These are phyloP conservation scores for Stachybotrys elegans DNA, from an alignment of 2,329 filamentous ascomycete genomes.

Conservation along the genomic window DNA sequence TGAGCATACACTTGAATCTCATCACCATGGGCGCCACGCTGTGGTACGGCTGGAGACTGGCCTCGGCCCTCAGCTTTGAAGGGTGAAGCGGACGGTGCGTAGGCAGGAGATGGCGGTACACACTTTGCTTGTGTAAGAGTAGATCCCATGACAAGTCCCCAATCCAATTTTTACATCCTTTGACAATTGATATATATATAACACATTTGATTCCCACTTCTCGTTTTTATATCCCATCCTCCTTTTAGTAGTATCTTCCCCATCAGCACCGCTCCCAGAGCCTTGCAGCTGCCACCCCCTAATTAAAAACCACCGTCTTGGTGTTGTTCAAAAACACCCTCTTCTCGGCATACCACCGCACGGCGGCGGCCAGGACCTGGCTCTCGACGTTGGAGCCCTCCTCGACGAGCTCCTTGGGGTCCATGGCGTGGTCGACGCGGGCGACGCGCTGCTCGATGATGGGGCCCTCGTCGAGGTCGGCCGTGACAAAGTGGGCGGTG, in stretches of 20 bases:
- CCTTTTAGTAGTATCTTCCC: no score
- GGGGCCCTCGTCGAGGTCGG: constrained; percentile 78
- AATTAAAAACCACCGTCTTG: constrained; percentile 73
- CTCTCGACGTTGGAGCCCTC: constrained; percentile 82
- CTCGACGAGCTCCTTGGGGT: constrained; percentile 69
- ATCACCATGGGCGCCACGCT: constrained; percentile 25
- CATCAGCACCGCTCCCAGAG: no score
- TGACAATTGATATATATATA: no score
- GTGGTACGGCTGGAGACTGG: constrained; percentile 23
- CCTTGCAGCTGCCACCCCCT: no score
- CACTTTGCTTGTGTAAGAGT: no score
- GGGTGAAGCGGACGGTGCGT: no score
- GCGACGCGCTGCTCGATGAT: constrained; percentile 83
- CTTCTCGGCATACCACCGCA: constrained; percentile 79
- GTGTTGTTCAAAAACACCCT: constrained; percentile 72
- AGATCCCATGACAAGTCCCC: no score
- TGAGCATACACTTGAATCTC: constrained; percentile 37
- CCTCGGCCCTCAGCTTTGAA: constrained; percentile 14
- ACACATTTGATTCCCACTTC: no score
- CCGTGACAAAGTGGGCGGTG: constrained; percentile 81
- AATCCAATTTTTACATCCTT: no score
- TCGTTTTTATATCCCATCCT: no score
- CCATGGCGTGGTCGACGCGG: constrained; percentile 72
- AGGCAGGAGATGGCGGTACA: no score
- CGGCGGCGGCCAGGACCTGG: constrained; percentile 73